Conservation (phyloP, 768 basidiomycete genomes). For the Suillus placidus region DNA sequence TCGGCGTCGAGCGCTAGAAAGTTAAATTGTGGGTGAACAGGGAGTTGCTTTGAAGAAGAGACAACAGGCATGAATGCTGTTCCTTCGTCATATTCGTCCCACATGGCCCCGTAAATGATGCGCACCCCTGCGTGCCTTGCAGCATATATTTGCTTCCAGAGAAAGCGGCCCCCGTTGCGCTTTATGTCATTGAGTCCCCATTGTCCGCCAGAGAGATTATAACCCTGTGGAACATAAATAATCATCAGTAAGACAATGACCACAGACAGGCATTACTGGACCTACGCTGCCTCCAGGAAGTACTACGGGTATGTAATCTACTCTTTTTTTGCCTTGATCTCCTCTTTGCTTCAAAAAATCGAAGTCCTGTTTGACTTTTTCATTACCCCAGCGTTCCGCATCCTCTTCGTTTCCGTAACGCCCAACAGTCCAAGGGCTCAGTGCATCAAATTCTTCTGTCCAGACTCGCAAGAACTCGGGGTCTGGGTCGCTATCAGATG, state of each 20-base stretch:
- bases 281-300: conserved; percentile 82
- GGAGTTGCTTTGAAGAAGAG: conserved; percentile 57
- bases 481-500: conserved; percentile 69
- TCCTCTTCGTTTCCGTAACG: conserved; percentile 61
- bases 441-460: conserved; percentile 77
- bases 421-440: conserved; percentile 85
- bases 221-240: conserved; percentile 48
- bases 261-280: conserved; percentile 15
- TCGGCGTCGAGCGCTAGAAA: conserved; percentile 80
- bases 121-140: conserved; percentile 61
- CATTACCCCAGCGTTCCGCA: conserved; percentile 64
- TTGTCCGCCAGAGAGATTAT: conserved; percentile 69
- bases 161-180: conserved; percentile 72
- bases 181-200: conserved; percentile 75
- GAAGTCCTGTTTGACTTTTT: conserved; percentile 65
- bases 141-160: conserved; percentile 80
- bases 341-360: conserved; percentile 56
- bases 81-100: conserved; percentile 91
- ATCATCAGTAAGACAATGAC: conserved; percentile 10
- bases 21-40: conserved; percentile 56
- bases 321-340: conserved; percentile 48
- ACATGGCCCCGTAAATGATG: conserved; percentile 82
- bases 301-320: conserved; percentile 85
- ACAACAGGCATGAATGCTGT: conserved; percentile 81
- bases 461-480: conserved; percentile 68